These are phyloP conservation scores for Sarocladium strictum DNA, from an alignment of 2,329 filamentous ascomycete species.

Conservation along the genomic window DNA sequence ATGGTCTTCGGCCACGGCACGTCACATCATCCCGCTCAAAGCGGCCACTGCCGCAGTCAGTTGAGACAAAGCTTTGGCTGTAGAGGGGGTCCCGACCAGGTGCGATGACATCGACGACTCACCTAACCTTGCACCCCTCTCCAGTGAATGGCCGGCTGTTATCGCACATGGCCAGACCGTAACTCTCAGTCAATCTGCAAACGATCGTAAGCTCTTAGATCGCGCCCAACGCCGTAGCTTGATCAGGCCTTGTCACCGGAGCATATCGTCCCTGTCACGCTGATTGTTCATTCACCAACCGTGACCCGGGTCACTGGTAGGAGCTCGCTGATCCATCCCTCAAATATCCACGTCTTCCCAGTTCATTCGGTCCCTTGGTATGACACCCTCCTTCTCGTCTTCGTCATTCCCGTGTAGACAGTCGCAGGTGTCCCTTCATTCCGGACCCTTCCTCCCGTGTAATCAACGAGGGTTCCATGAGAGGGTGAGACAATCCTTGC, in stretches of 20 bases:
- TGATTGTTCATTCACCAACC: background rate
- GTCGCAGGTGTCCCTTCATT: background rate
- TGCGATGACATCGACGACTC: constrained; percentile 9
- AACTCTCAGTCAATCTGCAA: background rate
- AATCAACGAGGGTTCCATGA: background rate
- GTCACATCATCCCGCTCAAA: constrained; percentile 4
- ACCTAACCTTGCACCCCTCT: background rate
- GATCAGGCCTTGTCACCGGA: background rate
- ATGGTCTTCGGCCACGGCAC: background rate
- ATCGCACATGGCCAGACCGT: background rate
- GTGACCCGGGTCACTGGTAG: background rate
- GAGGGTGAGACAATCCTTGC: background rate
- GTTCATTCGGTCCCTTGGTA: background rate
- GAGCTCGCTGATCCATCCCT: background rate
- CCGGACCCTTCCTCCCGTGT: background rate
- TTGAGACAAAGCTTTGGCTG: background rate
- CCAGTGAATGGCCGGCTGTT: background rate
- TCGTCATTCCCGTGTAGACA: background rate
- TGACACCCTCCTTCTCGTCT: background rate
- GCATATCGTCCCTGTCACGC: background rate
- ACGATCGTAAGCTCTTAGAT: background rate
- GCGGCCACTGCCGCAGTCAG: background rate
- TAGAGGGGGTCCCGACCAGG: background rate
- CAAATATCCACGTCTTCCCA: background rate
- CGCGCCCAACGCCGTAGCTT: background rate